Base-by-base conservation (phyloP, 768 basidiomycete genomes). In the Lyophyllum atratum region DNA sequence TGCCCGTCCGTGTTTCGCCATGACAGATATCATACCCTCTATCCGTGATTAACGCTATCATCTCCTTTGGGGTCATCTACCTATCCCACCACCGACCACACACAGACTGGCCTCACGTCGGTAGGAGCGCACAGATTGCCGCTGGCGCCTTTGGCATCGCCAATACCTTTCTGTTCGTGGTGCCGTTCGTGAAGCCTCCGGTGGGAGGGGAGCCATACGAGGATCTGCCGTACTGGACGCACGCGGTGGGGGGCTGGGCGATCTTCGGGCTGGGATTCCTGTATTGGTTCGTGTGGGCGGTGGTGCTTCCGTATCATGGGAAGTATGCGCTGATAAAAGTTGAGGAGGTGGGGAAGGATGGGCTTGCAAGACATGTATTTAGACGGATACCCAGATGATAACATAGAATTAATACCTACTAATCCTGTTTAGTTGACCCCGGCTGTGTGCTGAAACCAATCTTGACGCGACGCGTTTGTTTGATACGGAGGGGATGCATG, bases 171-270 rank as follows among this genome's bases (percentile, higher is more conserved):
- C 66, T 85, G 17, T 69, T 74, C 19, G 49, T 80, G 26, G 76
- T 76, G 4, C 84, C 84, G 11, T 59, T 85, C 40, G 61, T 80
- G 17, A 79, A 76, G 26, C 84, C 84, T 0, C 71, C 76, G 0
- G 64, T 66, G 0, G 81, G 76, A 1, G 66, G 67, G 21, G 68
- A 73, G 34, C 72, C 74, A 5, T 85, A 83, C 57, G 65, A 76
- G 34, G 54, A 67, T 50, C 70, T 85, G 4, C 82, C 83, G 4
- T 85, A 85, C 59, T 84, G 81, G 72, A 68, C 66, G 10, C 70
- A 71, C 53, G 69, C 68, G 31, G 59, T 65, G 10, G 68, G 62
- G 12, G 67, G 70, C 1, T 70, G 72, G 69, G 62, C 62, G 3
- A 61, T 70, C 9, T 68, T 72, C 46, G 66, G 60, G n/a, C 50